These are phyloP conservation scores for Chytriomyces confervae DNA, from an alignment of 192 early-diverging fungal species.

Conservation along the genomic window DNA sequence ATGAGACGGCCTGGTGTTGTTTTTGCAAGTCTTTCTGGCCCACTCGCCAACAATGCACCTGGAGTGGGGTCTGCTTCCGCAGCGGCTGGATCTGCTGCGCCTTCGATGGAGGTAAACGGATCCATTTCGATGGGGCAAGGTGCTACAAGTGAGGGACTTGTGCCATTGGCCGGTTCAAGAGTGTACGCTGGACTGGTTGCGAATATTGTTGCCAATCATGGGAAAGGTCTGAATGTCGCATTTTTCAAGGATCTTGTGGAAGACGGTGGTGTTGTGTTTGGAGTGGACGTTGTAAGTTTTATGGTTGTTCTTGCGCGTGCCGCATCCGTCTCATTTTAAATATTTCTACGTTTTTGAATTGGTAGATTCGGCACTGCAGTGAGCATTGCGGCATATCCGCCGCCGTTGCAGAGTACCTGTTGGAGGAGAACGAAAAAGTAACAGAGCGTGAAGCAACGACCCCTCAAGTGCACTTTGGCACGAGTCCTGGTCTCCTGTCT, in stretches of 20 bases:
- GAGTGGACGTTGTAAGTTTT: constrained; percentile 31
- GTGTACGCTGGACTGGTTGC: constrained; percentile 18
- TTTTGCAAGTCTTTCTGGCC: not conserved
- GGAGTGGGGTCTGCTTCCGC: not conserved
- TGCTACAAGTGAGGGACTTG: not conserved
- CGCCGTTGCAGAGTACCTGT: constrained; percentile 36
- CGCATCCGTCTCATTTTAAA: not conserved
- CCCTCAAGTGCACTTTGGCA: too few relatives aligned
- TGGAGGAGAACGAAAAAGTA: not conserved
- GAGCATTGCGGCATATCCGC: constrained; percentile 19
- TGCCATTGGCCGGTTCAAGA: not conserved
- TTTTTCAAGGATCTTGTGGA: constrained; percentile 38
- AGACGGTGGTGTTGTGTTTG: constrained; percentile 27
- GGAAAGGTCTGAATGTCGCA: constrained; percentile 19
- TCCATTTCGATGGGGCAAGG: not conserved
- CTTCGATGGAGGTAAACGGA: not conserved
- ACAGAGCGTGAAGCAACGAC: too few relatives aligned
- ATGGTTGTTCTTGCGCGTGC: not conserved
- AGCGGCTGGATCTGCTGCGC: not conserved
- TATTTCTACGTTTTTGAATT: not conserved
- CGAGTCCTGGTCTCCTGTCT: too few relatives aligned
- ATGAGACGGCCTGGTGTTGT: constrained; percentile 23
- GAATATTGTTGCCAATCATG: constrained; percentile 43
- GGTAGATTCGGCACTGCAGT: constrained; percentile 28
- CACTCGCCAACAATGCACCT: not conserved